These are phyloP conservation scores for Platismatia glauca DNA, from an alignment of 495 filamentous ascomycete genomes.

Conservation along the genomic window DNA sequence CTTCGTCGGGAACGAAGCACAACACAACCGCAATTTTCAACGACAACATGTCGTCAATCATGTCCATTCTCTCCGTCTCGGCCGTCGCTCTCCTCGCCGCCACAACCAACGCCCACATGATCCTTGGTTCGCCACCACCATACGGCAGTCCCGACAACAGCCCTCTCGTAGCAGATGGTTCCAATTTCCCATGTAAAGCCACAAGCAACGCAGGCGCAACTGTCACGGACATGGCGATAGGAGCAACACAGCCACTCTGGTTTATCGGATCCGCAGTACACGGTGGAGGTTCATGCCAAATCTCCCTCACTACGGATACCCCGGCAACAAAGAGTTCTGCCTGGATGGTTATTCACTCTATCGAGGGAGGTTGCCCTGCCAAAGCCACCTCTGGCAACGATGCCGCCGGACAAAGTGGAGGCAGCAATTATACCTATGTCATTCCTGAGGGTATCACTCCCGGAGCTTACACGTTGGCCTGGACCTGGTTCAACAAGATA, in stretches of 20 bases:
- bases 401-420: constrained; percentile 3
- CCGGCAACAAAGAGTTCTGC: constrained; percentile 32
- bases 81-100: constrained; percentile 43
- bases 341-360: constrained; percentile 33
- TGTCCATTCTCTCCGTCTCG: constrained; percentile 30
- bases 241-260: not conserved
- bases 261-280: constrained; percentile 24
- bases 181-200: constrained; percentile 72
- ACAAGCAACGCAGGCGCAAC: constrained; percentile 1
- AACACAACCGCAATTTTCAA: not conserved
- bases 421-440: constrained; percentile 46
- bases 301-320: constrained; percentile 35
- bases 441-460: constrained; percentile 51
- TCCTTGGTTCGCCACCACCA: constrained; percentile 59
- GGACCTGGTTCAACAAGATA: constrained; percentile 51
- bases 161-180: constrained; percentile 52
- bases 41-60: constrained; percentile 19
- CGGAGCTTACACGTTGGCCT: constrained; percentile 45
- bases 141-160: constrained; percentile 50
- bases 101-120: constrained; percentile 57
- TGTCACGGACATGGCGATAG: constrained; percentile 5
- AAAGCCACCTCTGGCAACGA: constrained; percentile 29
- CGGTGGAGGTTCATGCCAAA: constrained; percentile 37
- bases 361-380: constrained; percentile 36
- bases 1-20: constrained; percentile 19